Evolutionary conservation across 2,329 filamentous ascomycete species (phyloP), one percentile per base, ranked within the genome.

Genomic region (Penicillium sp.): DNA sequence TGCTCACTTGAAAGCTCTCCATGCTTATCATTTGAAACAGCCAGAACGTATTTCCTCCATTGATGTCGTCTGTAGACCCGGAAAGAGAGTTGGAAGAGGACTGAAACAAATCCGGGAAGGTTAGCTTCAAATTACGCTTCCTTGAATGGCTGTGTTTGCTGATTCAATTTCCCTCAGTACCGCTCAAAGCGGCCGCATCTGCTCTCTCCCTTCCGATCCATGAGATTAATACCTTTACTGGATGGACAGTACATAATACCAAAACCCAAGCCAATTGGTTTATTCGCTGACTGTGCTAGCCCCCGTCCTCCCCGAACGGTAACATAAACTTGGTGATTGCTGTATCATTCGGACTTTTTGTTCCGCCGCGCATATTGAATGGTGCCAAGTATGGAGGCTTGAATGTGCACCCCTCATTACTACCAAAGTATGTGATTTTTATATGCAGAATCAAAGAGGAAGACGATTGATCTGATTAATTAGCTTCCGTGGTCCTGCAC

Each of bases 301-400:
- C 87, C 34, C 87, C 87, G 0, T 68, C 70, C 43, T 69, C 78
- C 3, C 52, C 77, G 16, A 69, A 66, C 36, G 67, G 72, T 29
- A 65, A 76, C 27, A 85, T 86, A 63, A 92, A 97, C 72, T 79
- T 99, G 57, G 83, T 99, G 64, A 81, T 97, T 45, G 92, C 92
- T 47, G 94, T 97, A 5, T 97, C 94, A 0, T 99, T 97, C 75
- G 94, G 94, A 3, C 82, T 96, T 8, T 88, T 97, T 60, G 87
- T 99, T 1, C 94, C 94, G 0, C 81, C 83, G 0, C 82, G 91
- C 5, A 85, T 97, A 16, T 79, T 99, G 23, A 78, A 78, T 23
- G 77, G 77, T 1, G 84, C 89, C 25, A 84, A 83, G 65, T 96
- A 95, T 75, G 92, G 92, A 43, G 94, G 94, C 0, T 77, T 99